phyloP scores from a whole-genome alignment of 176 grass and related monocot species.

The Carex myosuroides region DNA sequence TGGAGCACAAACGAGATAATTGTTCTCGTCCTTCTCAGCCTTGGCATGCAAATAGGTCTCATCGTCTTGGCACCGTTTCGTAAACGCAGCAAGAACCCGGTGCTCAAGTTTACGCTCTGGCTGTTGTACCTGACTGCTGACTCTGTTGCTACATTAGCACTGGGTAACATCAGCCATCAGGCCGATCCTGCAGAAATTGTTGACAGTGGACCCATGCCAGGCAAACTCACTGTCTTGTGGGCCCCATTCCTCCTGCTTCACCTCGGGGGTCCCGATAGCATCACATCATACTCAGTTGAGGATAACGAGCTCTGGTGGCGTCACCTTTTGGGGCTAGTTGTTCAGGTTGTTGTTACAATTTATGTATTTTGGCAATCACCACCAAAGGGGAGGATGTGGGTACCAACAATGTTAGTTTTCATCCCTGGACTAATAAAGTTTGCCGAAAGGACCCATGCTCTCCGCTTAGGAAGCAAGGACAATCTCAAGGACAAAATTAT shows the following conservation, averaged over 20 bases:
- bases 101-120: too few relatives aligned
- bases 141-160: too few relatives aligned
- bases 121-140: too few relatives aligned
- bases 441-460: conserved; percentile 37
- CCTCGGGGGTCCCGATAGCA: conserved; percentile 56
- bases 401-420: conserved; percentile 32
- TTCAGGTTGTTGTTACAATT: conserved; percentile 28
- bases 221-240: too few relatives aligned
- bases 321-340: conserved; percentile 35
- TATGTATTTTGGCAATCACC: conserved; percentile 34
- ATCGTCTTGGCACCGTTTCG: too few relatives aligned
- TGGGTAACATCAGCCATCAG: too few relatives aligned
- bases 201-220: too few relatives aligned
- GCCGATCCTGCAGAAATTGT: too few relatives aligned
- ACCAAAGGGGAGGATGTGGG: background rate
- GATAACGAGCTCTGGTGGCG: conserved; percentile 19
- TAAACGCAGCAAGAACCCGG: too few relatives aligned
- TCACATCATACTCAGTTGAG: conserved; percentile 30
- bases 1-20: too few relatives aligned
- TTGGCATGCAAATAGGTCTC: too few relatives aligned
- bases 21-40: too few relatives aligned
- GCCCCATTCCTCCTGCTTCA: conserved; percentile 61
- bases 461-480: conserved; percentile 38
- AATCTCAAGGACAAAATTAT: conserved; percentile 32
- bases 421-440: conserved; percentile 36